Evolutionary conservation across 768 basidiomycete genomes (phyloP).

Genomic region (Mycena amicta): DNA sequence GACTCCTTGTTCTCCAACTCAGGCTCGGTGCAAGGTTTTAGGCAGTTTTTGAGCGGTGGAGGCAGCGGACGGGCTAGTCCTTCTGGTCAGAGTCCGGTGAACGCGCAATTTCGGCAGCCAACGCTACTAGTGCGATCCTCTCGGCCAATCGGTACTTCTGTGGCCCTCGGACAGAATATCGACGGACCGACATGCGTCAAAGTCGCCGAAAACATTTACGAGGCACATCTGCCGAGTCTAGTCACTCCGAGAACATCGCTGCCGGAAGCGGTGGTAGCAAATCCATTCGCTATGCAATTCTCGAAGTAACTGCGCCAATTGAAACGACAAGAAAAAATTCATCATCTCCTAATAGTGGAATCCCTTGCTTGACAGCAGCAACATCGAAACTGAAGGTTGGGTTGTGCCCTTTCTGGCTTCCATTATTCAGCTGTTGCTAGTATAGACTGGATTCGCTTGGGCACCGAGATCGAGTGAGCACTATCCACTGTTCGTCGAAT

Average conservation of each 20-base stretch:
- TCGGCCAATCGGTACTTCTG: slow-evolving; percentile 59
- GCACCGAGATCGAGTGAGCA: slow-evolving; percentile 76
- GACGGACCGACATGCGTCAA: slow-evolving; percentile 42
- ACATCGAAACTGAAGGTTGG: slow-evolving; percentile 78
- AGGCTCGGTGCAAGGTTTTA: slow-evolving; percentile 75
- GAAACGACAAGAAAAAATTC: not conserved
- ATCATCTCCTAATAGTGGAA: slow-evolving; percentile 61
- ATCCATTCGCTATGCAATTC: slow-evolving; percentile 81
- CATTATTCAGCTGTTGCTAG: slow-evolving; percentile 7
- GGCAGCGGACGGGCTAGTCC: slow-evolving; percentile 62
- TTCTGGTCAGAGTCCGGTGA: slow-evolving; percentile 28
- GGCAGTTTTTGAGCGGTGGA: slow-evolving; percentile 63
- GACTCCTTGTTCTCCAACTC: slow-evolving; percentile 86
- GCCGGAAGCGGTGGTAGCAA: slow-evolving; percentile 62
- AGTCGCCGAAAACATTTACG: slow-evolving; percentile 66
- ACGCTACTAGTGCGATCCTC: slow-evolving; percentile 68
- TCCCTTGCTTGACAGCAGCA: slow-evolving; percentile 85
- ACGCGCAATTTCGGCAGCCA: slow-evolving; percentile 32
- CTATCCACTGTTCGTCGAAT: not conserved
- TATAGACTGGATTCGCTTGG: slow-evolving; percentile 87
- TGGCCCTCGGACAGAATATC: slow-evolving; percentile 33
- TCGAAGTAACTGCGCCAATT: slow-evolving; percentile 63
- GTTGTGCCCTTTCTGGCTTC: slow-evolving; percentile 1
- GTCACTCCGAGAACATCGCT: slow-evolving; percentile 75
- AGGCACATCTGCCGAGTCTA: slow-evolving; percentile 72